Evolutionary conservation across 306 rosid genomes (phyloP).

Genomic region (Styphnolobium japonicum): DNA sequence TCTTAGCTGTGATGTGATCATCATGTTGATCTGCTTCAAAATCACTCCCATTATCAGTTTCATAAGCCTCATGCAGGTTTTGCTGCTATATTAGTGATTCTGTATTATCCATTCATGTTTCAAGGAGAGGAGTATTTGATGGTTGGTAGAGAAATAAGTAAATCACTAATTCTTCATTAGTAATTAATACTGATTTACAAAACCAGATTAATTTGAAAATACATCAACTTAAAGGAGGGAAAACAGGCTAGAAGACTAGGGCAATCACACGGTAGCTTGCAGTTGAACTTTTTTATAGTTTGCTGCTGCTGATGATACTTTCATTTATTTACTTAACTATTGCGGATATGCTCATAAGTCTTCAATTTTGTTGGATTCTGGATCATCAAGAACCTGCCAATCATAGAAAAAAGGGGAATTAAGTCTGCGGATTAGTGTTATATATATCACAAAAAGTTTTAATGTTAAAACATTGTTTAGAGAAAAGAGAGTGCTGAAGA

Average conservation of each 20-base stretch:
- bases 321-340: slow-evolving; percentile 23
- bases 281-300: background rate
- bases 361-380: slow-evolving; percentile 3
- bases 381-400: slow-evolving; percentile 41
- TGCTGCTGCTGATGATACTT: background rate
- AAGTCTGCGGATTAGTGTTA: slow-evolving; percentile 3
- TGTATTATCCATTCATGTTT: background rate
- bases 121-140: background rate
- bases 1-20: too few relatives aligned
- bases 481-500: background rate
- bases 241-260: background rate
- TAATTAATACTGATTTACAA: slow-evolving; percentile 5
- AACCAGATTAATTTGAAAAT: background rate
- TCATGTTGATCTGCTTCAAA: too few relatives aligned
- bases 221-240: background rate
- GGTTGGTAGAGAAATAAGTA: background rate
- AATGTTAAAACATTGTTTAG: background rate
- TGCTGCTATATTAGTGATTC: background rate
- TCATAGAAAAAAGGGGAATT: background rate
- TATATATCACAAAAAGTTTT: background rate
- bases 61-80: background rate
- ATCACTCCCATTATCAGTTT: background rate
- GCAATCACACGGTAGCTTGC: slow-evolving; percentile 10
- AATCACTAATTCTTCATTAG: background rate
- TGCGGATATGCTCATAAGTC: background rate